A percentile compares a stretch with the other conserved stretches of the same genome.
Evolutionary conservation across 176 grass and related monocot genomes (phyloP).

Genomic region (Oryza punctata): DNA sequence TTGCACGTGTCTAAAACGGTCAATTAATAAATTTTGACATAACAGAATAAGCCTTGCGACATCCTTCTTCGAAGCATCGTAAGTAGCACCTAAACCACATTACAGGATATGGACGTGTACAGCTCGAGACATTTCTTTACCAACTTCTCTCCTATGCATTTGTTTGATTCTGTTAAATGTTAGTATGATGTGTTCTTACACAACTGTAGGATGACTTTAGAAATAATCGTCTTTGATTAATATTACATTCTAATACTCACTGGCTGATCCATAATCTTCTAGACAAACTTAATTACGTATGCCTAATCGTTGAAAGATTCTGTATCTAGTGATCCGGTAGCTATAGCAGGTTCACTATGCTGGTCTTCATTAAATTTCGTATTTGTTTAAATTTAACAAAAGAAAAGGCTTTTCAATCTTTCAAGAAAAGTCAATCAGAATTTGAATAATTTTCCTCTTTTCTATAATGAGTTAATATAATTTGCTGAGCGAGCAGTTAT

Average conservation of each 20-base stretch:
- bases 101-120: background rate
- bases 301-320: background rate
- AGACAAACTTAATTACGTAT: background rate
- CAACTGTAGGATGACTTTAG: background rate
- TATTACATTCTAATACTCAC: background rate
- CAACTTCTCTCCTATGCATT: slow-evolving; percentile 7
- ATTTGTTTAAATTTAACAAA: background rate
- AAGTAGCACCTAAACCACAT: background rate
- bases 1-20: background rate
- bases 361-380: background rate
- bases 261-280: too few species aligned
- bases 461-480: too few species aligned
- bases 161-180: slow-evolving; percentile 16
- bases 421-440: background rate
- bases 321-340: background rate
- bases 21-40: background rate
- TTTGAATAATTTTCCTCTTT: background rate
- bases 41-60: background rate
- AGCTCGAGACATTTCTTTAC: background rate
- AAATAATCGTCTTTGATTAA: background rate
- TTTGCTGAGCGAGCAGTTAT: background rate
- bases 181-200: background rate
- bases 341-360: background rate
- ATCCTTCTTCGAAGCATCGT: slow-evolving; percentile 4
- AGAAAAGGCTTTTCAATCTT: background rate